A percentile compares a stretch with the other conserved stretches of the same genome.
phyloP scores from a whole-genome alignment of 2,329 filamentous ascomycete species.

The Neonectria ditissima region DNA sequence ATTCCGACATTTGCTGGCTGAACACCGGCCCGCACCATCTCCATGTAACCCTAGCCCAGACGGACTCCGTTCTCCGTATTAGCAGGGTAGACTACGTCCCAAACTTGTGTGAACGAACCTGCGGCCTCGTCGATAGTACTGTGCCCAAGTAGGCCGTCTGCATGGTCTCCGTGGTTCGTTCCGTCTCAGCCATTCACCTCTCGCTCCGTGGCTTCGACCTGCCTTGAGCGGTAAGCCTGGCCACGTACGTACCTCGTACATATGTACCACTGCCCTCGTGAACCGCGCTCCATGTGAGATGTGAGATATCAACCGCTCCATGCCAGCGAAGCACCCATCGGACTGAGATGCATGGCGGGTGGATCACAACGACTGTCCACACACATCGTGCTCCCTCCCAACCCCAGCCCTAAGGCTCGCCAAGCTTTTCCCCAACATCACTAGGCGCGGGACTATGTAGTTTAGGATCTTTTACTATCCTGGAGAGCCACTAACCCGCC shows the following conservation, averaged over 20 bases:
- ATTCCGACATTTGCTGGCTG: neutral
- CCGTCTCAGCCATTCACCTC: neutral
- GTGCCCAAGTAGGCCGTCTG: neutral
- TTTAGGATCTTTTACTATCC: constrained; percentile 5
- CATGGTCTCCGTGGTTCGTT: neutral
- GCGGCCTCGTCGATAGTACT: no score
- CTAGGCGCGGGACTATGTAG: constrained; percentile 13
- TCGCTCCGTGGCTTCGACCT: constrained; percentile 10
- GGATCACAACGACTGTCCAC: constrained; percentile 7
- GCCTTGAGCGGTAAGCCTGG: constrained; percentile 15
- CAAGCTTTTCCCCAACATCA: constrained; percentile 17
- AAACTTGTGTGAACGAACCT: no score
- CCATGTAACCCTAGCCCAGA: neutral
- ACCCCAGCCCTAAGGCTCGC: constrained; percentile 24
- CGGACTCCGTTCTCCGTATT: neutral
- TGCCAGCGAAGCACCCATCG: constrained; percentile 5
- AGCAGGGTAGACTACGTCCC: no score
- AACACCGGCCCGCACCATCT: neutral
- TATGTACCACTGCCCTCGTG: neutral
- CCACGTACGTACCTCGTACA: neutral
- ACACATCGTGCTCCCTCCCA: constrained; percentile 4
- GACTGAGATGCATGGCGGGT: neutral
- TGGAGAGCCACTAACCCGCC: neutral
- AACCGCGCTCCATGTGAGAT: neutral
- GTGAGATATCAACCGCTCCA: neutral